Base-by-base conservation (phyloP, 306 rosid species). In the Astragalus glycyphyllos region DNA sequence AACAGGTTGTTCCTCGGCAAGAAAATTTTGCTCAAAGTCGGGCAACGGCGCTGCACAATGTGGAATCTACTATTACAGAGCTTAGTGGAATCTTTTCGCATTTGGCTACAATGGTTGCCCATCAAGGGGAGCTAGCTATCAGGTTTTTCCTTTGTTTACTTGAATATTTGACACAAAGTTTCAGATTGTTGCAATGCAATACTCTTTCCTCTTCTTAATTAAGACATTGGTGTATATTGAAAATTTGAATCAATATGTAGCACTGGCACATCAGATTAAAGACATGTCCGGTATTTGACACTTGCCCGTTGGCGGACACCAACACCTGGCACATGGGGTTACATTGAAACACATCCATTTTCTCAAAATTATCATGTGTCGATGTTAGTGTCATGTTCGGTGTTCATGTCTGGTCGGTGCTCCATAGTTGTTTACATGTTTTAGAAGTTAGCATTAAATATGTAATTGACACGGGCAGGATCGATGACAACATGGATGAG, bases 61-160 rank as follows among this genome's bases (percentile, higher is more conserved):
- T 93, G 69, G 98, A 93, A 80, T 93, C 97, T 64, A 93, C 98
- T 23, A 93, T 93, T 69, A 81, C 98, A 1, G 98, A 93, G 81
- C 93, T 93, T 55, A 81, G 98, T 84, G 96, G 98, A 71, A 90
- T 93, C 72, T 93, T 93, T 79, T 53, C 97, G 5, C 84, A 93
- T 81, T 82, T 93, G 89, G 96, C 98, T 69, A 90, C 98, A 16
- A 93, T 93, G 98, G 98, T 93, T 78, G 90, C 96, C 37, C 97
- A 93, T 45, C 97, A 93, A 88, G 97, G 98, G 81, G 97, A 93
- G 76, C 85, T 93, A 63, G 98, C 98, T 59, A 93, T 93, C 86
- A 87, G 98, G 98, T 90, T 86, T 69, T n/a, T 13, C 62, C 58
- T 68, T 50, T 7, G 65, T 64, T 83, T 14, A 63, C 82, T 63